Base-by-base conservation (phyloP, 805 yeast genomes). In the Ogataea ramenticola region DNA sequence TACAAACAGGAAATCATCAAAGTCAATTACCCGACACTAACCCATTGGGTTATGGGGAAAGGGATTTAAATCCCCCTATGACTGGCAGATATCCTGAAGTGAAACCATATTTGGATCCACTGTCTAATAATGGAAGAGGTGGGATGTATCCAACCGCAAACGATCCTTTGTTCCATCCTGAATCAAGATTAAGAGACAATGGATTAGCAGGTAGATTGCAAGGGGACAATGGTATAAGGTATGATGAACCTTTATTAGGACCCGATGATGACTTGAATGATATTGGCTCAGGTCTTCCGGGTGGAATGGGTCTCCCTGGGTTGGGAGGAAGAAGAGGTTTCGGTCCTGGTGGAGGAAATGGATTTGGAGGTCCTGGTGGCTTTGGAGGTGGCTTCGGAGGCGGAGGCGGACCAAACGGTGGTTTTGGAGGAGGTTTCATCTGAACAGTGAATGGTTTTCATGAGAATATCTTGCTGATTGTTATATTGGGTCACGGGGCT, bases 131-230 rank as follows among this genome's bases (percentile, higher is more conserved):
- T 17, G 53, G 49, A 12, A 62, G 57, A 26, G 76, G 77, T 14
- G 84, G 83, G 0, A 77, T 79, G 84, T 61, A 72, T 43, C 79
- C 80, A 1, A 66, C 74, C 4, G 53, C 66, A 1, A 56, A 70
- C 37, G 81, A 79, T 52, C 82, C 82, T 0, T 44, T 79, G 9
- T 79, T 78, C 50, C 43, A 40, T n/a, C 42, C 42, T 3, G 54
- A 47, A 17, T 15, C 36, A 35, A 43, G 41, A 27, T 30, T 31
- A 15, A 43, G 45, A 3, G 38, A 33, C 9, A 41, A 37, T 7
- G 22, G 42, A 3, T 39, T 46, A 11, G 12, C 20, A 9, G 66
- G 65, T 16, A 50, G 51, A n/a, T 39, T 39, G 10, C 47, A 48
- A 8, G 63, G 61, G 36, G 11, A 71, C 72, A 4, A 70, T 71